A percentile compares a stretch with the other conserved stretches of the same genome.
Evolutionary conservation across 805 yeast species (phyloP).

Genomic region (Candida andamanensis): DNA sequence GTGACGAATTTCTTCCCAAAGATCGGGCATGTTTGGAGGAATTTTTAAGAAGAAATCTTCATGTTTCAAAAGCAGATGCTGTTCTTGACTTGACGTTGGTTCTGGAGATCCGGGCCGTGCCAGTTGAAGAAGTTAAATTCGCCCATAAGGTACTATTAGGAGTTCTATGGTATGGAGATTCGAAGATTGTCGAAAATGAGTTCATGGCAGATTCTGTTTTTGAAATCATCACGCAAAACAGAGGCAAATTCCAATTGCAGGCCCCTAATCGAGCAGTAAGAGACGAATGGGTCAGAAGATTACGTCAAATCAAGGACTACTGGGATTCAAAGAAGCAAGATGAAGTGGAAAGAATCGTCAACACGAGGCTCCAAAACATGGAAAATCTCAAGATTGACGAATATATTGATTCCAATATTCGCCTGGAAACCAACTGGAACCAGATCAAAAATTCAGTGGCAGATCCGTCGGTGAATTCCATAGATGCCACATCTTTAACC

Average conservation of each 20-base stretch:
- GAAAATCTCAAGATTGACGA: conserved; percentile 47
- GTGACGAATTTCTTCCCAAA: conserved; percentile 31
- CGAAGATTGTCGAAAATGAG: conserved; percentile 19
- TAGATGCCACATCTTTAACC: conserved; percentile 54
- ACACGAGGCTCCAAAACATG: conserved; percentile 42
- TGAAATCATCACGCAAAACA: conserved; percentile 45
- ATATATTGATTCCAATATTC: conserved; percentile 49
- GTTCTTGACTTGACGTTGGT: conserved; percentile 57
- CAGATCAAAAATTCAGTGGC: conserved; percentile 54
- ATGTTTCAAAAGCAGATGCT: conserved; percentile 53
- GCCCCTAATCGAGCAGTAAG: conserved; percentile 49
- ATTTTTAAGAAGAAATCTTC: conserved; percentile 54
- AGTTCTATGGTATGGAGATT: conserved; percentile 26
- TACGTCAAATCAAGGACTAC: conserved; percentile 43
- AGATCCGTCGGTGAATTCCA: conserved; percentile 48
- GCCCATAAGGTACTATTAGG: conserved; percentile 25
- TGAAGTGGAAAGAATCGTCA: conserved; percentile 33
- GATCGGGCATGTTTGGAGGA: conserved; percentile 64
- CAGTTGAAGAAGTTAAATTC: conserved; percentile 13
- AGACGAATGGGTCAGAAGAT: conserved; percentile 61
- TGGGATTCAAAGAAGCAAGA: conserved; percentile 51
- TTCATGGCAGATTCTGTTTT: conserved; percentile 45
- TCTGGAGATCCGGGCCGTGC: conserved; percentile 30
- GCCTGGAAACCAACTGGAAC: conserved; percentile 30
- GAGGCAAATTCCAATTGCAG: conserved; percentile 44